Percentiles rank a stretch among this genome's conserved stretches.
phyloP scores from a whole-genome alignment of 192 early-diverging fungal species.

The Coemansia sp. region DNA sequence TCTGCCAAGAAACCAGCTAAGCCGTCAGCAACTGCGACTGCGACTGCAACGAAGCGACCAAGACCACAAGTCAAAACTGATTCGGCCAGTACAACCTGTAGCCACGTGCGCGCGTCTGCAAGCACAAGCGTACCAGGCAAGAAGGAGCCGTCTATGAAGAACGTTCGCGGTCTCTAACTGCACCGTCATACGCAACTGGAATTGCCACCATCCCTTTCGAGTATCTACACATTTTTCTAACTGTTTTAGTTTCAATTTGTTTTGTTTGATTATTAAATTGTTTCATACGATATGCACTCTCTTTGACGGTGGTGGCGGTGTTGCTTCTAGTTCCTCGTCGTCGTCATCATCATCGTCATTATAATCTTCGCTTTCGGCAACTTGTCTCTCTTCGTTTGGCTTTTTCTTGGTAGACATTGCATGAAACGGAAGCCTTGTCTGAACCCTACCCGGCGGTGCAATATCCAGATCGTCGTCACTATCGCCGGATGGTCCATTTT shows the following conservation, averaged over 20 bases:
- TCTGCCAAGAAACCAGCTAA: not conserved
- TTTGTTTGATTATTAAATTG: not conserved
- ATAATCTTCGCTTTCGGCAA: too few relatives aligned
- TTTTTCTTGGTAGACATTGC: not conserved
- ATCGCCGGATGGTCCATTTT: conserved; percentile 1
- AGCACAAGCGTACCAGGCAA: not conserved
- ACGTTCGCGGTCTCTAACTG: conserved; percentile 30
- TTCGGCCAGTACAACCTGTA: not conserved
- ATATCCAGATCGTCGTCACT: not conserved
- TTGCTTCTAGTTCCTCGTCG: conserved; percentile 44
- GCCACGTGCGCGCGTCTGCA: not conserved
- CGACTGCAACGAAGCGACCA: not conserved
- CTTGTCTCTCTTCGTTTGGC: not conserved
- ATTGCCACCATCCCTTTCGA: not conserved
- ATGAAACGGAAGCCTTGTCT: conserved; percentile 34
- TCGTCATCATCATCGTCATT: conserved; percentile 11
- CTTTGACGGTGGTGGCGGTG: conserved; percentile 49
- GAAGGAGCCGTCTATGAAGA: conserved; percentile 35
- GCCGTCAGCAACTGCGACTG: not conserved
- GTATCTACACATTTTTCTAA: not conserved
- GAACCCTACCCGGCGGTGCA: conserved; percentile 35
- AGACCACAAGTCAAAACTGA: not conserved
- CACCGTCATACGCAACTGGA: not conserved
- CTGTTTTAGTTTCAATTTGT: not conserved
- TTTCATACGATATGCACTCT: conserved; percentile 18